Conservation (phyloP, 495 filamentous ascomycete genomes). For the Rhizodiscina lignyota region DNA sequence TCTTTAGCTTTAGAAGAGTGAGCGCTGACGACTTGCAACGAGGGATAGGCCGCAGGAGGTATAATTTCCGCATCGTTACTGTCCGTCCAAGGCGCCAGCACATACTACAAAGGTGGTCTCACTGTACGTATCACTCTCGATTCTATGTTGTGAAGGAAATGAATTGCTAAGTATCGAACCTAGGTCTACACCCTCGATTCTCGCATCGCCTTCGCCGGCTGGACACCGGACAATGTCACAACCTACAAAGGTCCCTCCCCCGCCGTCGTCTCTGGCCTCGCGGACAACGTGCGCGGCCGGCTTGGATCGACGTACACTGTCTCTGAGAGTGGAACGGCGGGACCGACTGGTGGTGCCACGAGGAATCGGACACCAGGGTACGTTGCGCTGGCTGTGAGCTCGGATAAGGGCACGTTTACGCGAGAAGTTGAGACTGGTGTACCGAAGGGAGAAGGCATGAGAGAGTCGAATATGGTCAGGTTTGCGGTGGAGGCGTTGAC, state of each 20-base stretch:
- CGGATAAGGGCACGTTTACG: constrained; percentile 28
- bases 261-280: constrained; percentile 37
- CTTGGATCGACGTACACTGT: constrained; percentile 38
- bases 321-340: constrained; percentile 43
- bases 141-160: constrained; percentile 1
- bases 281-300: constrained; percentile 33
- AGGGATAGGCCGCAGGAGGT: constrained; percentile 40
- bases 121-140: constrained; percentile 22
- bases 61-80: constrained; percentile 40
- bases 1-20: no score
- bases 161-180: background rate
- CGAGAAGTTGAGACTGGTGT: constrained; percentile 36
- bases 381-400: constrained; percentile 39
- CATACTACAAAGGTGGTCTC: constrained; percentile 40
- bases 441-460: constrained; percentile 28
- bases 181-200: constrained; percentile 44
- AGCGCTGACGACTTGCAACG: background rate
- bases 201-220: constrained; percentile 40
- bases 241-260: constrained; percentile 38
- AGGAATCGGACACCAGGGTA: constrained; percentile 42
- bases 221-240: constrained; percentile 33
- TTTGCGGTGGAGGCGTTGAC: constrained; percentile 41
- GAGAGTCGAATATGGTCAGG: constrained; percentile 42
- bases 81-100: constrained; percentile 35
- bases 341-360: constrained; percentile 39